phyloP scores from a whole-genome alignment of 129 eudicot species.

The Flaveria sonorensis region DNA sequence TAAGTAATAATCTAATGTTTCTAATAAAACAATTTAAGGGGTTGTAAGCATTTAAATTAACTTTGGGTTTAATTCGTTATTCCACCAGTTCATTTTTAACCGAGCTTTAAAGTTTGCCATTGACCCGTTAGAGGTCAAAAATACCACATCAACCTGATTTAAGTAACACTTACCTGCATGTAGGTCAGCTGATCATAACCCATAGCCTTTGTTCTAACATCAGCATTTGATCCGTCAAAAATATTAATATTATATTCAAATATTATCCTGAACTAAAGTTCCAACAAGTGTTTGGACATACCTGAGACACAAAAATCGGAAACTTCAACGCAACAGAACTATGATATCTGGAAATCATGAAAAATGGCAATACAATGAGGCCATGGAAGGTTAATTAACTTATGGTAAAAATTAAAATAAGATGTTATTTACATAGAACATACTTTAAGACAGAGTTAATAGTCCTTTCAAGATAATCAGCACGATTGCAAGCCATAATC shows the following conservation, averaged over 20 bases:
- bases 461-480: constrained; percentile 94
- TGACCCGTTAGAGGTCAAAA: background rate
- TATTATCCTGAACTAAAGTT: background rate
- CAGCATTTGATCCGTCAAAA: constrained; percentile 72
- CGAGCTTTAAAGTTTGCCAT: background rate
- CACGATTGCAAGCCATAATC: constrained; percentile 98
- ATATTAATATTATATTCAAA: background rate
- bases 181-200: constrained; percentile 74
- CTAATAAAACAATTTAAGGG: background rate
- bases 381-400: constrained; percentile 9
- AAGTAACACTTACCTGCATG: constrained; percentile 68
- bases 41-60: background rate
- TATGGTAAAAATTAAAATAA: constrained; percentile 15
- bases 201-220: constrained; percentile 76
- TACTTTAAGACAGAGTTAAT: constrained; percentile 89
- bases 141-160: background rate
- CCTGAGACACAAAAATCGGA: constrained; percentile 98
- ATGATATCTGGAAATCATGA: constrained; percentile 59
- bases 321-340: constrained; percentile 68
- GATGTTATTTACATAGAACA: constrained; percentile 16
- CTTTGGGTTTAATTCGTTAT: background rate
- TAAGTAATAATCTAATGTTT: background rate
- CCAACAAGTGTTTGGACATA: constrained; percentile 14
- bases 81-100: background rate
- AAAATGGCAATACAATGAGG: constrained; percentile 13